Evolutionary conservation across 768 basidiomycete genomes (phyloP), one percentile per base, ranked within the genome.

Genomic region (Tulasnella sp.): DNA sequence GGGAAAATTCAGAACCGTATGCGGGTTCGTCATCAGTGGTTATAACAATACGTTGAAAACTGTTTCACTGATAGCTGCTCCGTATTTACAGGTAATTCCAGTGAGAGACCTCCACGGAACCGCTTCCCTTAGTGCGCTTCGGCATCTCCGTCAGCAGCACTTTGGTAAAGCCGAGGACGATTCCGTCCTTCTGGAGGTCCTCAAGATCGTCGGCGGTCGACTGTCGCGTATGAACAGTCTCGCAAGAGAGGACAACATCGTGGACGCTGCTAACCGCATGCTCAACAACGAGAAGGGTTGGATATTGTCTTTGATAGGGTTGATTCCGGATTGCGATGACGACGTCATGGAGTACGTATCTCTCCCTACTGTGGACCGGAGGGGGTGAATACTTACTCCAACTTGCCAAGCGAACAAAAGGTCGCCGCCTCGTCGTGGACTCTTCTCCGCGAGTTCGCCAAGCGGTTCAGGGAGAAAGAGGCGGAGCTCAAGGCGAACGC

Each of bases 291-390:
- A 95, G 80, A 91, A 90, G 77, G 88, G 84, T 34, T 94, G 91
- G 90, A 81, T 94, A 37, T 82, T 89, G 29, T 90, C 88, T 77
- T 89, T 89, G 78, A 89, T 92, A 52, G 91, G 90, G 3, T 82
- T 93, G 64, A 94, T 94, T 72, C 85, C 86, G 8, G 92, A 92
- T 77, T 89, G 87, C 77, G 92, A 94, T 78, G 90, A 92, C 80
- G 90, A 91, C 77, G 87, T 91, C 72, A 92, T 91, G 92, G 93
- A 72, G 71, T 42, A 40, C 34, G 59, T n/a, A 2, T 8, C 62
- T 65, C n/a, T n/a, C n/a, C n/a, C n/a, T n/a, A n/a, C n/a, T 72
- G 40, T 11, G 37, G 37, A 69, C 5, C 4, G 42, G 12, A 44
- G 42, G n/a, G 12, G 42, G 12, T 44, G 42, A 44, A 12, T n/a